Evolutionary conservation across 352 stramenopile genomes (phyloP).

Genomic region (Phytophthora megakarya): DNA sequence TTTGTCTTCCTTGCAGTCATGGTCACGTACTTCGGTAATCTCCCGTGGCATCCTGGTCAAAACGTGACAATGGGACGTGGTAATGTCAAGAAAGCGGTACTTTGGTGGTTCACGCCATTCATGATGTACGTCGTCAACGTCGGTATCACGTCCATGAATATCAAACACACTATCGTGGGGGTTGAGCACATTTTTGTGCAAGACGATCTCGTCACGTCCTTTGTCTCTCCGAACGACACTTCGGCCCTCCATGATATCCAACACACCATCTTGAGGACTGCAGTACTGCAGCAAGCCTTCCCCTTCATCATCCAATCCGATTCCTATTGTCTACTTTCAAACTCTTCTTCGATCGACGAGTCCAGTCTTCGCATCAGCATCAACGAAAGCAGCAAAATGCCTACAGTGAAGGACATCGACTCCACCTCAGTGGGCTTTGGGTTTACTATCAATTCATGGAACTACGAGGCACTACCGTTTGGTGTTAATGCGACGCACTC

Average conservation of each 20-base stretch:
- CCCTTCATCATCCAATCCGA: slow-evolving; percentile 40
- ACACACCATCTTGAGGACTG: slow-evolving; percentile 43
- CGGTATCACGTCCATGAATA: slow-evolving; percentile 43
- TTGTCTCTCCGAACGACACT: background rate
- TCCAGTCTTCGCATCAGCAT: slow-evolving; percentile 16
- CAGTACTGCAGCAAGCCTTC: slow-evolving; percentile 29
- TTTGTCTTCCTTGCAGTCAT: slow-evolving; percentile 49
- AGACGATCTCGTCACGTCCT: slow-evolving; percentile 31
- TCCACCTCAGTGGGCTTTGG: slow-evolving; percentile 46
- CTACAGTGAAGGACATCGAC: slow-evolving; percentile 34
- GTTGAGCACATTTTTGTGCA: slow-evolving; percentile 42
- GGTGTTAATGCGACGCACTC: slow-evolving; percentile 19
- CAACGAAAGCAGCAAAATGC: slow-evolving; percentile 34
- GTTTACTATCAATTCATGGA: slow-evolving; percentile 46
- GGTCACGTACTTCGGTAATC: slow-evolving; percentile 44
- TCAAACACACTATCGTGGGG: slow-evolving; percentile 38
- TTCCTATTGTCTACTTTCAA: slow-evolving; percentile 34
- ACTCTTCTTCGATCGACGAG: background rate
- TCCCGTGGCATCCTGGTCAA: slow-evolving; percentile 39
- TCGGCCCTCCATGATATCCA: slow-evolving; percentile 26
- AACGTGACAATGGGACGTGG: slow-evolving; percentile 15
- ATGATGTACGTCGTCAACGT: slow-evolving; percentile 50
- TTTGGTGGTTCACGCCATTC: slow-evolving; percentile 41
- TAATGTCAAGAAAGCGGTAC: slow-evolving; percentile 32
- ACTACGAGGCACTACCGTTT: slow-evolving; percentile 43